Conservation (phyloP, 2,329 filamentous ascomycete species). For the Phyllosticta citribraziliensis region DNA sequence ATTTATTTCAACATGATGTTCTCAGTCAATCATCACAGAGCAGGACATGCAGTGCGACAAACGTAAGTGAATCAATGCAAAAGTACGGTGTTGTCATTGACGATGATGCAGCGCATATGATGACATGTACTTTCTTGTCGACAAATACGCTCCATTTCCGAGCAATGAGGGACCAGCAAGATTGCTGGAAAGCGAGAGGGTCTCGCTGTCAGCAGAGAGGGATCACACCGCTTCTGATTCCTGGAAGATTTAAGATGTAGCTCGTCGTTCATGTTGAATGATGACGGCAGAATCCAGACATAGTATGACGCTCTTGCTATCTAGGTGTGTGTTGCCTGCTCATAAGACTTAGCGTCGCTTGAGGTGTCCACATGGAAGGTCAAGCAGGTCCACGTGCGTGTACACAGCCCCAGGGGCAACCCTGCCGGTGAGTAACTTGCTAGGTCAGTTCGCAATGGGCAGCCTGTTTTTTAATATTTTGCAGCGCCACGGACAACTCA, state of each 20-base stretch:
- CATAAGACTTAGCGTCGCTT: neutral
- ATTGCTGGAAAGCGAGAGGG: neutral
- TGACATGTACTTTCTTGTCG: slow-evolving; percentile 18
- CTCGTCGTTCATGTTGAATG: too few relatives aligned
- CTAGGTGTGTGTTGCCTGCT: neutral
- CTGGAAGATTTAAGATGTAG: neutral
- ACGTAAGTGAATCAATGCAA: neutral
- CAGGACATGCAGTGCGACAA: slow-evolving; percentile 9
- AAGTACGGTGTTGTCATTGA: neutral
- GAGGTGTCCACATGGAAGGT: neutral
- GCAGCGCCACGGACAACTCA: neutral
- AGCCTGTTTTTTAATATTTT: neutral
- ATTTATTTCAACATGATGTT: slow-evolving; percentile 10
- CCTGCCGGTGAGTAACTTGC: neutral
- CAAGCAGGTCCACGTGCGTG: neutral
- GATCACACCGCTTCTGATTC: neutral
- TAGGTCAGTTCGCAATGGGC: neutral
- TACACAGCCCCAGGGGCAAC: neutral
- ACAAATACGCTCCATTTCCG: slow-evolving; percentile 18
- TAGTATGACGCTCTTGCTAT: neutral
- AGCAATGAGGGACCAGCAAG: slow-evolving; percentile 13
- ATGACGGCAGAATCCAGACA: too few relatives aligned
- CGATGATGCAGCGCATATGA: slow-evolving; percentile 12
- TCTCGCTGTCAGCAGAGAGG: neutral
- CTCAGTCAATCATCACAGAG: slow-evolving; percentile 3